Conservation (phyloP, 2,329 filamentous ascomycete genomes). For the Aspergillus caelatus region DNA sequence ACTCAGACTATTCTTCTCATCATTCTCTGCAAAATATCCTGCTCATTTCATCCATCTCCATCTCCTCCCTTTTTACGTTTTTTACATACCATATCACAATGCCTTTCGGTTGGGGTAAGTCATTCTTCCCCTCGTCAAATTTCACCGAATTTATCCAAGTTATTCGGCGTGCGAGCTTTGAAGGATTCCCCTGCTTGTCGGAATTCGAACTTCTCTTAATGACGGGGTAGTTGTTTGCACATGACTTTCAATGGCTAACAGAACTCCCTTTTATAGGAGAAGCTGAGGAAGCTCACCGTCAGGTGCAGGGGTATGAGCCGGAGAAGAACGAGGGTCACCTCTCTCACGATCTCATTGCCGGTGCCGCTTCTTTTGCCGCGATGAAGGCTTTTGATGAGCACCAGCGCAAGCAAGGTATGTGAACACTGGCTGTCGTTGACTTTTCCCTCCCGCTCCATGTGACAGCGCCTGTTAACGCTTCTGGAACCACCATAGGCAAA, state of each 20-base stretch:
- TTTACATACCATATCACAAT: conserved; percentile 27
- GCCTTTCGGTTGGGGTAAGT: conserved; percentile 41
- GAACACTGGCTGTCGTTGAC: background rate
- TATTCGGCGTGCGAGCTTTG: background rate
- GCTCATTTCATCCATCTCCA: background rate
- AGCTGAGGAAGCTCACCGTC: conserved; percentile 56
- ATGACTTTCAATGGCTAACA: background rate
- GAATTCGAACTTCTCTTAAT: background rate
- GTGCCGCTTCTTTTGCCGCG: conserved; percentile 75
- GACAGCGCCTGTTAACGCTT: background rate
- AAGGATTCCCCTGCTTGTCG: background rate
- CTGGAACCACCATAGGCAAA: conserved; percentile 56
- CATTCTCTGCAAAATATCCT: background rate
- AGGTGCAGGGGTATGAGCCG: conserved; percentile 50
- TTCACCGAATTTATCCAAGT: background rate
- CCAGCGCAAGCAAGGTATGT: conserved; percentile 68
- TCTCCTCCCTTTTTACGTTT: background rate
- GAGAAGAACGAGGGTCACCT: conserved; percentile 62
- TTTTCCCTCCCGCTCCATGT: background rate
- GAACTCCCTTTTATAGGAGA: conserved; percentile 44
- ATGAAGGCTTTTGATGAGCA: conserved; percentile 80
- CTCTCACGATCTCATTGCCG: conserved; percentile 74
- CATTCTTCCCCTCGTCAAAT: background rate
- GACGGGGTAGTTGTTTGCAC: background rate
- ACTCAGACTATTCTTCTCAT: background rate